These are phyloP conservation scores for Zygosaccharomyces sapae DNA, from an alignment of 1,139 yeast genomes.

Conservation along the genomic window DNA sequence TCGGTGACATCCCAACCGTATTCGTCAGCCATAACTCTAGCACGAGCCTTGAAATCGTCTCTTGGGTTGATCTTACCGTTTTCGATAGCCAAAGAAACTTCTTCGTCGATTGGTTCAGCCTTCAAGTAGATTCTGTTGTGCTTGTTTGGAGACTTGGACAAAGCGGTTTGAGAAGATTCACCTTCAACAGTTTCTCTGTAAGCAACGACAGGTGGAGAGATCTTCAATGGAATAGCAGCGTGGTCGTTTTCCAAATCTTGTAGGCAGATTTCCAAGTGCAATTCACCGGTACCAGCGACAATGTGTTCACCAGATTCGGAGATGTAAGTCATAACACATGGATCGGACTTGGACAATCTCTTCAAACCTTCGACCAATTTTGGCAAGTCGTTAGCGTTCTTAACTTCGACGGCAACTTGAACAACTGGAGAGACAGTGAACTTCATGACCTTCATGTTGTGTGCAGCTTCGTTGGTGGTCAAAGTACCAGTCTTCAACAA, in stretches of 20 bases:
- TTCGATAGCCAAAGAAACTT: conserved; percentile 89
- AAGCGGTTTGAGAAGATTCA: conserved; percentile 92
- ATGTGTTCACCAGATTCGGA: conserved; percentile 98
- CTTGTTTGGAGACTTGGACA: conserved; percentile 99
- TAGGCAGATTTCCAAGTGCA: conserved; percentile 98
- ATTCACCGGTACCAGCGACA: conserved; percentile 99
- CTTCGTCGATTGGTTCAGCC: conserved; percentile 96
- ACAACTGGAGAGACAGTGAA: conserved; percentile 99
- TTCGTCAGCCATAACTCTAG: conserved; percentile 98
- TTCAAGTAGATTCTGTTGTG: conserved; percentile 99
- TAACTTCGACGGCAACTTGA: conserved; percentile 98
- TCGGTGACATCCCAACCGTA: conserved; percentile 99
- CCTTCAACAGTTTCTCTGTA: conserved; percentile 97
- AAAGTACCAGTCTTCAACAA: conserved; percentile 98
- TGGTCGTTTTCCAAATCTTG: conserved; percentile 96
- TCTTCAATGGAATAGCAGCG: conserved; percentile 98
- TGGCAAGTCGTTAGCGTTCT: conserved; percentile 99
- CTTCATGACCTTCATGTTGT: conserved; percentile 99
- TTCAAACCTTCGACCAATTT: conserved; percentile 99
- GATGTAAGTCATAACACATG: conserved; percentile 89
- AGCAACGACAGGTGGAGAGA: conserved; percentile 96
- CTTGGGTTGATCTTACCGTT: conserved; percentile 86
- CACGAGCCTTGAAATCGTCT: conserved; percentile 99
- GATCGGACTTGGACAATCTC: conserved; percentile 99
- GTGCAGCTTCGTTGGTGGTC: conserved; percentile 94